phyloP scores from a whole-genome alignment of 129 eudicot species.

The Sambucus nigra region DNA sequence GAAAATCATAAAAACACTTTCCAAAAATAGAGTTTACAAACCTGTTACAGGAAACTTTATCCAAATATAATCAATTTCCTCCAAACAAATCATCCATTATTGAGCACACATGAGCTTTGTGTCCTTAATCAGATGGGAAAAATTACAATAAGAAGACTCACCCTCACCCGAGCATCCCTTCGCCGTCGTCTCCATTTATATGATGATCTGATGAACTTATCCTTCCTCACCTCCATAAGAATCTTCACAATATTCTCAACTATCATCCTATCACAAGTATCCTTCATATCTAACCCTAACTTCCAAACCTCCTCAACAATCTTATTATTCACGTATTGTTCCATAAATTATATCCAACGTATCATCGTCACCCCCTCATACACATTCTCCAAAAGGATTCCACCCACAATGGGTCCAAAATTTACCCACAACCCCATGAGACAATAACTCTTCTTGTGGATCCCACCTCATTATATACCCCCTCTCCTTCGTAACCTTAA shows the following conservation, averaged over 20 bases:
- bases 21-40: too few relatives aligned
- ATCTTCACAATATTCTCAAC: constrained; percentile 28
- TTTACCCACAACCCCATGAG: constrained; percentile 25
- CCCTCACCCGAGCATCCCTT: constrained; percentile 3
- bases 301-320: constrained; percentile 19
- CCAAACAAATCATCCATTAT: too few relatives aligned
- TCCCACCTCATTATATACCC: constrained; percentile 36
- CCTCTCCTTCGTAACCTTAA: constrained; percentile 20
- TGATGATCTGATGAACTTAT: constrained; percentile 17
- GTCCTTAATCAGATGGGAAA: constrained; percentile 11
- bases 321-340: constrained; percentile 32
- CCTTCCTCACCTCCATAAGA: constrained; percentile 22
- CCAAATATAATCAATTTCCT: too few relatives aligned
- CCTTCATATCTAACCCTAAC: constrained; percentile 34
- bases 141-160: constrained; percentile 6
- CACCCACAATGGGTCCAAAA: constrained; percentile 44
- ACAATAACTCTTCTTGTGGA: constrained; percentile 39
- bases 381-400: constrained; percentile 36
- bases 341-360: constrained; percentile 25
- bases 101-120: too few relatives aligned
- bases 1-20: too few relatives aligned
- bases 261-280: constrained; percentile 25
- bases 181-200: constrained; percentile 17
- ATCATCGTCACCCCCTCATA: constrained; percentile 31
- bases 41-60: too few relatives aligned